Evolutionary conservation across 257 asterid species (phyloP), one percentile per base, ranked within the genome.

Genomic region (Oldenlandia corymbosa): DNA sequence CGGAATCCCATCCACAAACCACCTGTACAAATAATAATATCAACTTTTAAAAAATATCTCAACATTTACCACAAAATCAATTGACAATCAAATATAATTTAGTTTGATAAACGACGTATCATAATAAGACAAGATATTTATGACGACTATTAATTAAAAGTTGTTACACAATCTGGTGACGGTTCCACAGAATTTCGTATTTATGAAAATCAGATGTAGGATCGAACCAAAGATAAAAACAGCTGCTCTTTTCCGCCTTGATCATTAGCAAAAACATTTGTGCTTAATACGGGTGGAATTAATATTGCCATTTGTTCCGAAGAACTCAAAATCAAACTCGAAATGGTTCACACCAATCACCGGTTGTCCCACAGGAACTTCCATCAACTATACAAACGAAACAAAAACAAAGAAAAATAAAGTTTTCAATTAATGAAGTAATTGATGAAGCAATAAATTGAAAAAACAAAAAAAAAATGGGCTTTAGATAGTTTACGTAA

Each of bases 311-410:
- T 23, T 24, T 18, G 56, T 65, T 26, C 77, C 77, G 24, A 75
- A 41, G 7, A 75, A 67, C 60, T 75, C 80, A 32, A 75, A 39
- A 52, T 71, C 80, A 57, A 75, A 24, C 57, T 75, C 80, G 42
- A 62, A 73, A 28, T 71, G 77, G 0, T 20, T 26, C 30, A 51
- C 57, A 23, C 16, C 16, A 1, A 0, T 21, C 2, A 12, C 24
- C 2, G 57, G 14, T 30, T 32, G n/a, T 21, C 53, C n/a, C 11
- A 5, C 5, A 39, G 45, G 42, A 4, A n/a, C 16, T 31, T 69
- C 59, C 1, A 54, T 65, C 37, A 75, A 26, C 79, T 75, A 45
- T 16, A 0, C 57, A 51, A 1, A 48, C 24, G 26, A 5, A 23
- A n/a, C n/a, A n/a, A n/a, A n/a, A n/a, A n/a, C n/a, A n/a, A n/a